phyloP scores from a whole-genome alignment of 1,284 basidiomycete genomes.

The Laetiporus sulphureus region DNA sequence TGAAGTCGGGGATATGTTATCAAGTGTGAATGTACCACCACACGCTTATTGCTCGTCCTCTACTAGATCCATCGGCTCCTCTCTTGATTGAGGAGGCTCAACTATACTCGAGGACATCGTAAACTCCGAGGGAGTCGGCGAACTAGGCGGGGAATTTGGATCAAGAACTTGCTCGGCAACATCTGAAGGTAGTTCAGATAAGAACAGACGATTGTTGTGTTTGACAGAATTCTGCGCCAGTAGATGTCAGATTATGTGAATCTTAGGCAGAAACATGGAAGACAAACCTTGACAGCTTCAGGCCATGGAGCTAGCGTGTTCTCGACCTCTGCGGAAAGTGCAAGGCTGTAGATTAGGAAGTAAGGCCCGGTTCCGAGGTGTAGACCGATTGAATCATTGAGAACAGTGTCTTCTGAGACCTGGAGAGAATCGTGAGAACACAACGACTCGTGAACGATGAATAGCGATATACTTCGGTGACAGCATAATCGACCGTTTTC shows the following conservation, averaged over 20 bases:
- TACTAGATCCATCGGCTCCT: slow-evolving; percentile 16
- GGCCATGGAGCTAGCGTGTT: slow-evolving; percentile 31
- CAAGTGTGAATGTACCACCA: too few relatives aligned
- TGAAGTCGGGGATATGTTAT: too few relatives aligned
- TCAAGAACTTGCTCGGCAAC: slow-evolving; percentile 15
- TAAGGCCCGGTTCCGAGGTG: slow-evolving; percentile 72
- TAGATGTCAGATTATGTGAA: neutral
- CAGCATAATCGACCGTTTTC: slow-evolving; percentile 69
- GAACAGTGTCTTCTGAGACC: slow-evolving; percentile 62
- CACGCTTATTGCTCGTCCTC: slow-evolving; percentile 7
- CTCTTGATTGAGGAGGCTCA: slow-evolving; percentile 17
- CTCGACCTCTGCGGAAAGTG: slow-evolving; percentile 31
- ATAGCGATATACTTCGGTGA: slow-evolving; percentile 44
- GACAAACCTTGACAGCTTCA: slow-evolving; percentile 31
- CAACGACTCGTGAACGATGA: too few relatives aligned
- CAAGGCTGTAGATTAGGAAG: slow-evolving; percentile 62
- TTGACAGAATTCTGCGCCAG: slow-evolving; percentile 23
- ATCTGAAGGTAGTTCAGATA: slow-evolving; percentile 20
- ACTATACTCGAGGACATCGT: slow-evolving; percentile 17
- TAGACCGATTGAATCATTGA: slow-evolving; percentile 59
- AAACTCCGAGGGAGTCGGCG: slow-evolving; percentile 16
- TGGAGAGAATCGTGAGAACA: slow-evolving; percentile 27
- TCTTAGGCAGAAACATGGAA: too few relatives aligned
- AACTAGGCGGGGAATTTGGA: slow-evolving; percentile 24
- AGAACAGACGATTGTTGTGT: slow-evolving; percentile 26